Conservation (phyloP, 2,329 filamentous ascomycete genomes). For the Claviceps maximensis region DNA sequence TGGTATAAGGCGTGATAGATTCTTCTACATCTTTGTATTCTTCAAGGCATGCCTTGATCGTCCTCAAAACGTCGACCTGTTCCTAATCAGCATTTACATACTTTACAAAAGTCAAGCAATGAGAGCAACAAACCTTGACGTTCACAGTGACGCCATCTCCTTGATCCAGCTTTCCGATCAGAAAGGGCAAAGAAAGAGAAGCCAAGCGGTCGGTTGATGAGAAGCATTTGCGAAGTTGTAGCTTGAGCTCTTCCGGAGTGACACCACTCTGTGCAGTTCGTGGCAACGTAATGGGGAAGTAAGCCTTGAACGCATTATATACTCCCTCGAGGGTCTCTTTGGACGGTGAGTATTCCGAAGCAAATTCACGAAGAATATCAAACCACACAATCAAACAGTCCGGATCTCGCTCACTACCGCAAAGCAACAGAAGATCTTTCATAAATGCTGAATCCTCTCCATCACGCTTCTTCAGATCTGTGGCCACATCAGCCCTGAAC, state of each 20-base stretch:
- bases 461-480: constrained; percentile 31
- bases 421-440: constrained; percentile 35
- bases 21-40: constrained; percentile 33
- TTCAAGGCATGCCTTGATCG: constrained; percentile 39
- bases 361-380: constrained; percentile 30
- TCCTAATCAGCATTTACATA: constrained; percentile 6
- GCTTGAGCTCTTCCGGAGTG: constrained; percentile 43
- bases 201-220: constrained; percentile 35
- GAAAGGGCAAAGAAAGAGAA: constrained; percentile 34
- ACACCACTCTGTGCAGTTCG: constrained; percentile 37
- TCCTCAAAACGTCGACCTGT: constrained; percentile 41
- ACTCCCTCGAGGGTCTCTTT: constrained; percentile 34
- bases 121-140: constrained; percentile 32
- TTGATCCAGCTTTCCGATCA: constrained; percentile 44
- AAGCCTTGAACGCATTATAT: constrained; percentile 43
- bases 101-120: no score
- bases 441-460: constrained; percentile 32
- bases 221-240: constrained; percentile 39
- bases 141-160: constrained; percentile 44
- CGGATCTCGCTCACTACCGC: constrained; percentile 42
- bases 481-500: constrained; percentile 26
- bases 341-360: constrained; percentile 31
- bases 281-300: constrained; percentile 45
- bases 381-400: constrained; percentile 46
- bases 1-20: constrained; percentile 34